Evolutionary conservation across 352 stramenopile species (phyloP), one percentile per base, ranked within the genome.

Genomic region (Pythium vanterpoolii): DNA sequence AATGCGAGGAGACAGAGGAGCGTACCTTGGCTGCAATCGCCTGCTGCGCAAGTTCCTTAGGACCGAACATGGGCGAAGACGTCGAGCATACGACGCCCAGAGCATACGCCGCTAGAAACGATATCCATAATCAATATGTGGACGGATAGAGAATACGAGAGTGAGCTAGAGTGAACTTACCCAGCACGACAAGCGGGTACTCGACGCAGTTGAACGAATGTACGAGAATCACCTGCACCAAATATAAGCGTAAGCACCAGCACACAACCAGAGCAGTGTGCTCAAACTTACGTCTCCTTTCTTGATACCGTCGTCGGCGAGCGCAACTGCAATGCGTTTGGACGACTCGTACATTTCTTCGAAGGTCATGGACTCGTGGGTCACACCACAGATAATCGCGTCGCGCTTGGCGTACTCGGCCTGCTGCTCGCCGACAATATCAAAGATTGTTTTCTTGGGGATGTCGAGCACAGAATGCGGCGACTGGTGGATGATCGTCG

Each of bases 151-250:
- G 27, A 13, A n/a, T n/a, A n/a, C n/a, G n/a, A n/a, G n/a, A n/a
- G n/a, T n/a, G n/a, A n/a, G n/a, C n/a, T n/a, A n/a, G n/a, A n/a
- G n/a, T n/a, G 6, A 19, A 36, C 58, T 16, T 62, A 89, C 79
- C 76, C 11, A 87, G 68, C 14, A 83, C 65, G 7, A 76, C 58
- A 14, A 74, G 70, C 34, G 74, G 77, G 59, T 79, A 90, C 61
- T 90, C 80, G 27, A 88, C 19, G 51, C 80, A 90, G 66, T 90
- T 90, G 60, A 87, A 77, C 40, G 76, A 79, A 58, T 90, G 78
- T 54, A 87, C 7, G 3, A 87, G 64, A n/a, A 90, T 73, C 3
- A 72, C 63, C 76, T 86, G 46, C 27, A 18, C 27, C 4, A 47
- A n/a, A 36, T 6, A 18, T 6, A 6, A 19, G 39, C 7, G n/a